These are phyloP conservation scores for Russula abietina DNA, from an alignment of 768 basidiomycete species.

Conservation along the genomic window DNA sequence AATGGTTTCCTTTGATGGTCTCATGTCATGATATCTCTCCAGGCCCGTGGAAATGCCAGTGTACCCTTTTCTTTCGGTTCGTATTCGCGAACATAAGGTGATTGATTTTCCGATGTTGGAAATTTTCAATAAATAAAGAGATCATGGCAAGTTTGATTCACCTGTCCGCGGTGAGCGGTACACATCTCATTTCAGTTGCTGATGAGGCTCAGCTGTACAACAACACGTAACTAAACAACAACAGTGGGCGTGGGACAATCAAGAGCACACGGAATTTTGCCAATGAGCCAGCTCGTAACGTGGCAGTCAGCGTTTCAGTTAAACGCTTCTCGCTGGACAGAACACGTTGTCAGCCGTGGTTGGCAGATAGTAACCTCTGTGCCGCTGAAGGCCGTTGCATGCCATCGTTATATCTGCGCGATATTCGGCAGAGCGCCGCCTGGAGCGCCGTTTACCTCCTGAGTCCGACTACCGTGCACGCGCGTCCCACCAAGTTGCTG, in stretches of 20 bases:
- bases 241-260: not conserved
- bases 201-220: not conserved
- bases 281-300: conserved; percentile 36
- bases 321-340: not conserved
- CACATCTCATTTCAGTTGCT: not conserved
- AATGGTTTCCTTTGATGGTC: not conserved
- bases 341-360: not conserved
- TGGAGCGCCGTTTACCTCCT: conserved; percentile 52
- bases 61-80: not conserved
- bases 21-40: not conserved
- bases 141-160: not conserved
- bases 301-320: not conserved
- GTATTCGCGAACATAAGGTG: not conserved
- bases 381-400: conserved; percentile 46
- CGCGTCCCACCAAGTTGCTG: conserved; percentile 41
- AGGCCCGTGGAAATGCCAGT: not conserved
- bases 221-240: not conserved
- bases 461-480: conserved; percentile 64
- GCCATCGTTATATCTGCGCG: conserved; percentile 44
- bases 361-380: conserved; percentile 43
- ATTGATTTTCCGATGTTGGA: no score
- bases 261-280: not conserved
- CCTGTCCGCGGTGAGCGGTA: not conserved
- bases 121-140: no score
- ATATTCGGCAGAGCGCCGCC: no score